Conservation (phyloP, 2,329 filamentous ascomycete species). For the Sporothrix mexicana region DNA sequence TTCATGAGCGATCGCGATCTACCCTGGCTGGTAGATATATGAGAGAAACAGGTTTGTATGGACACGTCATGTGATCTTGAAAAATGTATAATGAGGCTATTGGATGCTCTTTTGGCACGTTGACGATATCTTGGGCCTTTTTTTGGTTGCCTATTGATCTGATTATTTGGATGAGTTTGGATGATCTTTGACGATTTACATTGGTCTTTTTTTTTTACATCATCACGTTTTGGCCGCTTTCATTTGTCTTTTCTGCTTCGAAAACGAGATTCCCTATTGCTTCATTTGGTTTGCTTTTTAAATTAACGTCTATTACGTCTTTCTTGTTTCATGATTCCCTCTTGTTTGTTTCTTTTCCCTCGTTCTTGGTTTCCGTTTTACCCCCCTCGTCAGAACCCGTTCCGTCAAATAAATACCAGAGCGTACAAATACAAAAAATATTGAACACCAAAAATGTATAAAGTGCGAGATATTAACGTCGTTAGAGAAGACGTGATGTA, state of each 20-base stretch:
- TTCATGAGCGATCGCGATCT: conserved; percentile 56
- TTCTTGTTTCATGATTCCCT: too few species aligned
- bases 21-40: conserved; percentile 53
- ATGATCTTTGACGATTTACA: neutral
- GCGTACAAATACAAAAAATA: too few species aligned
- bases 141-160: too few species aligned
- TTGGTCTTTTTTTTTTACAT: neutral
- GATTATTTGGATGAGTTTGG: too few species aligned
- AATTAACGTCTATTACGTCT: too few species aligned
- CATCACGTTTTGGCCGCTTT: neutral
- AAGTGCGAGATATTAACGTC: too few species aligned
- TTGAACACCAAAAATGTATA: too few species aligned
- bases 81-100: neutral
- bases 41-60: neutral
- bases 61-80: neutral
- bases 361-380: too few species aligned
- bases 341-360: too few species aligned
- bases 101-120: neutral
- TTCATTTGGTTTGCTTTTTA: neutral
- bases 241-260: neutral
- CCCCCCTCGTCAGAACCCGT: too few species aligned
- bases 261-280: conserved; percentile 12
- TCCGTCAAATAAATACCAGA: too few species aligned
- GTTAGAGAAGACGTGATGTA: too few species aligned
- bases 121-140: neutral